Conservation (phyloP, 148 eudicot species). For the Camellia granthamiana region DNA sequence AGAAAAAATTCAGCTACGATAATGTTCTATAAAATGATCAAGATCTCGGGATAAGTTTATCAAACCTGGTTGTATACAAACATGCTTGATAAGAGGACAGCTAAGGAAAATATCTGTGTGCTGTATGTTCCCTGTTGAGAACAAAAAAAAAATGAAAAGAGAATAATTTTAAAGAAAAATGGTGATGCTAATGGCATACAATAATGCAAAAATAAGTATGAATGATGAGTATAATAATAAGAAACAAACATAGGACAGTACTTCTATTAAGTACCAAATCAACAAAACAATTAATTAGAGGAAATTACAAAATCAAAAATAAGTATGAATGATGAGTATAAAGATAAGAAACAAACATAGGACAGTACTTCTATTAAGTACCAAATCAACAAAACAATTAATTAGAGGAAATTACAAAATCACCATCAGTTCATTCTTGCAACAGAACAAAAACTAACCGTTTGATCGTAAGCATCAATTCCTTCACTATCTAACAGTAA, state of each 20-base stretch:
- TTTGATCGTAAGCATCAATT: slow-evolving; percentile 98
- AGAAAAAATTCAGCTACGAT: background rate
- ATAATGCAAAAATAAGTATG: background rate
- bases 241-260: no score
- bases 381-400: background rate
- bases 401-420: background rate
- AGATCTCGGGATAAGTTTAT: background rate
- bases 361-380: background rate
- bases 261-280: no score
- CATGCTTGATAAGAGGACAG: slow-evolving; percentile 98
- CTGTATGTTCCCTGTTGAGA: slow-evolving; percentile 87
- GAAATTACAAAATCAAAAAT: background rate
- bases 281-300: no score
- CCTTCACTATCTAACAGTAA: slow-evolving; percentile 93
- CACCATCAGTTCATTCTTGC: background rate
- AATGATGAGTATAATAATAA: background rate
- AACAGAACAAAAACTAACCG: slow-evolving; percentile 46
- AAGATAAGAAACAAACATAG: background rate
- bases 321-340: background rate
- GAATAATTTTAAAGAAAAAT: background rate
- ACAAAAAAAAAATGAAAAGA: background rate
- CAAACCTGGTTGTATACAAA: slow-evolving; percentile 94
- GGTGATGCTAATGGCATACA: background rate
- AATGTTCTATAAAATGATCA: background rate
- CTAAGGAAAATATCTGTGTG: slow-evolving; percentile 93